Evolutionary conservation across 2,329 filamentous ascomycete species (phyloP), one percentile per base, ranked within the genome.

Genomic region (Monilinia aucupariae): DNA sequence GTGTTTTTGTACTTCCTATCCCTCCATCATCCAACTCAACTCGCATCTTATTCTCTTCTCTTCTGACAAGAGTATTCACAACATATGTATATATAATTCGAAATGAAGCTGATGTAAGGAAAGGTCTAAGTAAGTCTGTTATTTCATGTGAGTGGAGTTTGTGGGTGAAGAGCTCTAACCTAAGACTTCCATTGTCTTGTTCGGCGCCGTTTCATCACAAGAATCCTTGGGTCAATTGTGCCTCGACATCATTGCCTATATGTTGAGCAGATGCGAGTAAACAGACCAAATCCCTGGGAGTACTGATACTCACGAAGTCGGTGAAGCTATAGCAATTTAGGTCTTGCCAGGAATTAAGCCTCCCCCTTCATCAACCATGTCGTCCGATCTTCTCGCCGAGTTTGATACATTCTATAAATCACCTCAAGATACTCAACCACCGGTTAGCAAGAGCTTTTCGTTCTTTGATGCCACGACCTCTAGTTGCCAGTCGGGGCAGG

Each of bases 381-480:
- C 85, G 68, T 83, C 84, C 66, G 84, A 87, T 74, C 80, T 88
- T 63, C 85, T 87, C 71, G 85, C 84, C 62, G 82, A 85, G 68
- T 86, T 88, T 68, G 83, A 82, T 70, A 78, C 76, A 69, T 76
- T 79, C 67, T 78, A 81, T 59, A 68, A 68, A 65, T 66, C 74
- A 64, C 70, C 76, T 37, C 69, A 68, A 52, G 68, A 70, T n/a
- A 65, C 68, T 20, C 71, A 74, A 54, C 67, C 69, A n/a, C 65
- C 58, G 45, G 63, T 69, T 20, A 64, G 64, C 43, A 70, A 71
- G 45, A 67, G 71, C 50, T 63, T 71, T 20, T 65, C 66, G 6
- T 67, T 69, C 47, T 53, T 72, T 9, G 61, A 64, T 32, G 55
- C 30, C 49, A 39, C 64, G 20, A 61, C 22, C 51, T 41, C 63